Percentiles rank a stretch among this genome's conserved stretches.
These are phyloP conservation scores for Ascochyta lentis DNA, from an alignment of 2,329 filamentous ascomycete genomes.

Conservation along the genomic window DNA sequence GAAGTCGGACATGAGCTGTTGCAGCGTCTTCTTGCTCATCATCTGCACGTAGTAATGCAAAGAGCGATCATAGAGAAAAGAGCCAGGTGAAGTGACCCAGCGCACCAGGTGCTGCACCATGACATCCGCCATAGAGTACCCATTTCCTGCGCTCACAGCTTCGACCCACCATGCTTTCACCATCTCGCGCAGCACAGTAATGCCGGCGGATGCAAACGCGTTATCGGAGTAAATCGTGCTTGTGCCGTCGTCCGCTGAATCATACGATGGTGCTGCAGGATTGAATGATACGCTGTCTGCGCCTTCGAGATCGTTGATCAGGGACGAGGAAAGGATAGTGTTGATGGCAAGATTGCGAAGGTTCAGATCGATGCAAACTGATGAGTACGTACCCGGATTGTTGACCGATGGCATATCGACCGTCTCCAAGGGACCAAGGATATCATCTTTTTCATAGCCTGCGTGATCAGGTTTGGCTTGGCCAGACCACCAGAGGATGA, in stretches of 20 bases:
- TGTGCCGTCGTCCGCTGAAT: constrained; percentile 65
- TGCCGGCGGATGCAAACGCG: constrained; percentile 89
- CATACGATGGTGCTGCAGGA: constrained; percentile 69
- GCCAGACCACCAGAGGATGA: constrained; percentile 96
- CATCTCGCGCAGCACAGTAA: constrained; percentile 93
- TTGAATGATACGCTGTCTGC: constrained; percentile 87
- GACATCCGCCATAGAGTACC: constrained; percentile 84
- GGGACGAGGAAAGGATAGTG: constrained; percentile 92
- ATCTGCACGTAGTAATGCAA: constrained; percentile 98
- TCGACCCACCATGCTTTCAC: constrained; percentile 99
- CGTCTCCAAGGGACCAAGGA: constrained; percentile 80
- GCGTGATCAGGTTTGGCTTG: constrained; percentile 90
- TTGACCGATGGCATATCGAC: constrained; percentile 94
- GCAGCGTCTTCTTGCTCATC: constrained; percentile 96
- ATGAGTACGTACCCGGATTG: constrained; percentile 90
- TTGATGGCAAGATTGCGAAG: constrained; percentile 96
- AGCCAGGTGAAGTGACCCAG: constrained; percentile 94
- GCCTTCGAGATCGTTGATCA: constrained; percentile 96
- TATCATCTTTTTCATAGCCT: constrained; percentile 92
- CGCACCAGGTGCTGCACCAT: constrained; percentile 97
- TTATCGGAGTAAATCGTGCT: constrained; percentile 83
- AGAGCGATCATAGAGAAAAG: constrained; percentile 92
- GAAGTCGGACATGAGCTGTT: constrained; percentile 97
- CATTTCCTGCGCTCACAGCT: constrained; percentile 77
- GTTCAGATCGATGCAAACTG: constrained; percentile 94